Conservation (phyloP, 108 stramenopile species). For the Fragilaria radians region DNA sequence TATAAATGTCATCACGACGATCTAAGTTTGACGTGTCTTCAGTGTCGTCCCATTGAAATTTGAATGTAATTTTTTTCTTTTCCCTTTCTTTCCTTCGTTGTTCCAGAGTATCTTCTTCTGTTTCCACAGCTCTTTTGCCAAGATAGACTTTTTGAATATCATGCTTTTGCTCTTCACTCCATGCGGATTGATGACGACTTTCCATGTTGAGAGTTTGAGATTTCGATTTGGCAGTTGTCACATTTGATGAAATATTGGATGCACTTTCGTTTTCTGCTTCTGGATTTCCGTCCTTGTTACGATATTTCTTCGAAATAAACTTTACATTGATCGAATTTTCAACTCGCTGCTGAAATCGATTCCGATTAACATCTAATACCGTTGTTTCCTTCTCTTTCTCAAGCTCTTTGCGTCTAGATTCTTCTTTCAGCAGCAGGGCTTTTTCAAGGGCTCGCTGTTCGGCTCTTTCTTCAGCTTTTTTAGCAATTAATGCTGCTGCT, state of each 20-base stretch:
- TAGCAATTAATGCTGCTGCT: constrained; percentile 42
- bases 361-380: constrained; percentile 14
- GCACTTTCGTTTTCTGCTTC: constrained; percentile 2
- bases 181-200: background rate
- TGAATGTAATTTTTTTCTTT: constrained; percentile 73
- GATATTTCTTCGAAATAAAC: constrained; percentile 60
- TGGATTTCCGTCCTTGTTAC: constrained; percentile 26
- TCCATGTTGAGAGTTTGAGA: background rate
- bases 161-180: constrained; percentile 31
- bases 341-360: constrained; percentile 9
- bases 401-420: background rate
- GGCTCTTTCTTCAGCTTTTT: constrained; percentile 71
- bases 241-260: background rate
- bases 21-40: constrained; percentile 72
- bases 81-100: constrained; percentile 10
- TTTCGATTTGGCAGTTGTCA: background rate
- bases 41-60: constrained; percentile 91
- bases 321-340: constrained; percentile 8
- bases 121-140: constrained; percentile 37
- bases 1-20: constrained; percentile 81
- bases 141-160: constrained; percentile 57
- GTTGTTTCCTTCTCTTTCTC: constrained; percentile 9
- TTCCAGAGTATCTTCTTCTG: constrained; percentile 10
- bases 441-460: constrained; percentile 58
- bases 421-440: constrained; percentile 33